Base-by-base conservation (phyloP, 208 protist species). In the Histomonas meleagridis region DNA sequence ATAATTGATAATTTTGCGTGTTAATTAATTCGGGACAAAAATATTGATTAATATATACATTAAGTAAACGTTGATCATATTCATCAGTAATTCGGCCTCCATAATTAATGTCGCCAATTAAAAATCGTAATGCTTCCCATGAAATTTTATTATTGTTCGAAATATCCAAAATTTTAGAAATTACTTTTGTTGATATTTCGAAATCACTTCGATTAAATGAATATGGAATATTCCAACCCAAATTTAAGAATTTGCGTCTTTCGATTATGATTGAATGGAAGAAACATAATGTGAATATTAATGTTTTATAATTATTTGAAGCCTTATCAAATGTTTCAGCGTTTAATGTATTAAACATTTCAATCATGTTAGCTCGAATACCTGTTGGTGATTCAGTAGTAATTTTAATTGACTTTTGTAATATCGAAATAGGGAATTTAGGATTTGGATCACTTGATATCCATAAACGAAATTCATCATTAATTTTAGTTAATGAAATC, bases 121-220 rank as follows among this genome's bases (percentile, higher is more conserved):
- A 94, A 94, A 98, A 99, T 92, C 96, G 96, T 35, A 99, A 96
- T 26, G 97, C 98, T 23, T 97, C 96, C 94, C 98, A 98, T 60
- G 86, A 40, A 26, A 65, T 91, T 49, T 98, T 97, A 69, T 96
- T 43, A 53, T 96, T 92, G 57, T 96, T 94, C 38, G 94, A 92
- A 57, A 95, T 81, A n/a, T n/a, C n/a, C 40, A 97, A 76, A 70
- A 95, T 94, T 35, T 94, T 86, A 9, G 65, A 14, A 4, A 95
- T 81, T 51, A 95, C 78, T 23, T 92, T 49, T 91, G 93, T 91
- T 53, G 93, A 94, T 49, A 95, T 92, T 55, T 97, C 96, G 92
- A 98, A 99, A 94, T 99, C 98, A 28, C 96, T 97, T 79, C 97
- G 96, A 93, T 97, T 98, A 95, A 99, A 99, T 93, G 98, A 97